Conservation (phyloP, 495 filamentous ascomycete genomes). For the Cercophora newfieldiana region DNA sequence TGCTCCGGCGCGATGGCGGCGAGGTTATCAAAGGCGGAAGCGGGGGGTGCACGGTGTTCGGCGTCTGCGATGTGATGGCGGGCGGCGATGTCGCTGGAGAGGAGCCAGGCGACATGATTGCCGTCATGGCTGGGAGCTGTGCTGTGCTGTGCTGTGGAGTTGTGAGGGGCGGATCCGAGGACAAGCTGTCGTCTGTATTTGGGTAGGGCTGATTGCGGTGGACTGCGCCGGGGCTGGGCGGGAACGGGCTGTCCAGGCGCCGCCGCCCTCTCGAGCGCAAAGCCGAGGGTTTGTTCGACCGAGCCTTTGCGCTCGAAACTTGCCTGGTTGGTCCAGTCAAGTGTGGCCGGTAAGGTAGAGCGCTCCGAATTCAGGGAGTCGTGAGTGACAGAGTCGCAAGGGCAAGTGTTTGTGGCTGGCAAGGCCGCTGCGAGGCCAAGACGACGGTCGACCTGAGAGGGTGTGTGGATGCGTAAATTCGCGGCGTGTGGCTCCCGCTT, state of each 20-base stretch:
- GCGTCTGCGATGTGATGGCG: slow-evolving; percentile 31
- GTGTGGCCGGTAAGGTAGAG: not conserved
- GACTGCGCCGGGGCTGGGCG: slow-evolving; percentile 3
- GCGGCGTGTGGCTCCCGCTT: not conserved
- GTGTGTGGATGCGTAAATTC: not conserved
- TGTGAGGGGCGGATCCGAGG: not conserved
- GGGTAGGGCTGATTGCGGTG: slow-evolving; percentile 1
- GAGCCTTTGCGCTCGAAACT: slow-evolving; percentile 3
- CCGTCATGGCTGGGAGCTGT: slow-evolving; percentile 51
- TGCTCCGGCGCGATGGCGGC: slow-evolving; percentile 55
- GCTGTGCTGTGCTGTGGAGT: not conserved
- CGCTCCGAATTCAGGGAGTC: not conserved
- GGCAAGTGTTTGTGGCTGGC: not conserved
- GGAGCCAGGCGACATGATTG: slow-evolving; percentile 58
- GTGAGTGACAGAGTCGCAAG: not conserved
- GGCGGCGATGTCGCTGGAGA: slow-evolving; percentile 54
- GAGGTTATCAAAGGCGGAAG: slow-evolving; percentile 67
- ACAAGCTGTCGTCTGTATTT: not conserved
- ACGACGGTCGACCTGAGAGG: not conserved
- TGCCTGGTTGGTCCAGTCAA: not conserved
- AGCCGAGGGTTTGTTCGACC: slow-evolving; percentile 6
- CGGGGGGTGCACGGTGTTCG: slow-evolving; percentile 53
- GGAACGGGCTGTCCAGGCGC: slow-evolving; percentile 7
- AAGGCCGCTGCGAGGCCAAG: not conserved
- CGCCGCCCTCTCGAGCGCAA: slow-evolving; percentile 17